Percentiles rank a stretch among this genome's conserved stretches.
Evolutionary conservation across 495 filamentous ascomycete species (phyloP).

Genomic region (Neurospora tetraspora): DNA sequence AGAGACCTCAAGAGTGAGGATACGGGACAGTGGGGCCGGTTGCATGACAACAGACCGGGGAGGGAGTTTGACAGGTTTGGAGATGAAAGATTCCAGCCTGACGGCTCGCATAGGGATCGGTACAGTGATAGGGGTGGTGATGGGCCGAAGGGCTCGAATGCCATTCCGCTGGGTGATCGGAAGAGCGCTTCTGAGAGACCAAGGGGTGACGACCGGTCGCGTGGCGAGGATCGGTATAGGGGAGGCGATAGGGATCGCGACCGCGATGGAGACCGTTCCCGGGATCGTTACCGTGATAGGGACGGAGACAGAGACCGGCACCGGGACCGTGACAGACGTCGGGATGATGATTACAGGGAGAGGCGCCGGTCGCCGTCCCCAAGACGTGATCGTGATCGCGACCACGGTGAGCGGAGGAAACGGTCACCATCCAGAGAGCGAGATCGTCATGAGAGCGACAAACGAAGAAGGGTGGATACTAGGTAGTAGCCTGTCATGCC

Average conservation of each 20-base stretch:
- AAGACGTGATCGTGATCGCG: constrained; percentile 9
- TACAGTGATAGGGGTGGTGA: constrained; percentile 20
- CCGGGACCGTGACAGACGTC: constrained; percentile 24
- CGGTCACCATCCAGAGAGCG: constrained; percentile 53
- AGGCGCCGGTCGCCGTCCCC: constrained; percentile 17
- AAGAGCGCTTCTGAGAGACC: constrained; percentile 34
- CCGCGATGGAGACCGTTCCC: constrained; percentile 12
- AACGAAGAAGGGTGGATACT: constrained; percentile 52
- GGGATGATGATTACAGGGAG: constrained; percentile 18
- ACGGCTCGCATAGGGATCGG: constrained; percentile 31
- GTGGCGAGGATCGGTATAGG: constrained; percentile 7
- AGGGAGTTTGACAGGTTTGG: constrained; percentile 33
- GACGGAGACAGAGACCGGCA: constrained; percentile 22
- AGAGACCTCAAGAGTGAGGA: constrained; percentile 84
- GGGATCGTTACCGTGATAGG: constrained; percentile 18
- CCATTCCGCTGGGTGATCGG: constrained; percentile 47
- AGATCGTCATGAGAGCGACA: constrained; percentile 50
- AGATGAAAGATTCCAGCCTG: constrained; percentile 68
- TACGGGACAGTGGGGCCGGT: constrained; percentile 72
- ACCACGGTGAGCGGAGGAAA: constrained; percentile 46
- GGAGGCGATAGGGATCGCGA: constrained; percentile 16
- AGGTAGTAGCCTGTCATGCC: constrained; percentile 10
- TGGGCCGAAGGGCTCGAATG: constrained; percentile 49
- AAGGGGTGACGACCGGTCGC: constrained; percentile 14
- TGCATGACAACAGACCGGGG: constrained; percentile 41